A percentile compares a stretch with the other conserved stretches of the same genome.
These are phyloP conservation scores for Kluyveromyces wickerhamii DNA, from an alignment of 805 yeast genomes.

Conservation along the genomic window DNA sequence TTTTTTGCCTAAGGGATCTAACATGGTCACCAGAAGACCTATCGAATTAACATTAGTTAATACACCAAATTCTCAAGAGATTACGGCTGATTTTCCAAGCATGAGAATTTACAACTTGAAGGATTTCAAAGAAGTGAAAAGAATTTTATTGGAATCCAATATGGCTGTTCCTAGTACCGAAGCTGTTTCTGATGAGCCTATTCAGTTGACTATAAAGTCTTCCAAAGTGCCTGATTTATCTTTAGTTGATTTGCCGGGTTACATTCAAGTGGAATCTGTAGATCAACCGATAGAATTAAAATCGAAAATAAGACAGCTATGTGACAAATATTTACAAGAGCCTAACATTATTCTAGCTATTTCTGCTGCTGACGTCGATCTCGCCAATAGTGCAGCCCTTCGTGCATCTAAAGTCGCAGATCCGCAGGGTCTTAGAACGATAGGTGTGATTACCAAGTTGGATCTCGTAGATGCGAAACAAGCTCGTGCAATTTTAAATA, in stretches of 20 bases:
- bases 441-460: conserved; percentile 91
- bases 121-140: conserved; percentile 84
- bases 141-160: conserved; percentile 77
- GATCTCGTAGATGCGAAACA: conserved; percentile 76
- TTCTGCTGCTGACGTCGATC: conserved; percentile 95
- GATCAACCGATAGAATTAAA: conserved; percentile 89
- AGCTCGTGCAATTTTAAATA: conserved; percentile 62
- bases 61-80: conserved; percentile 72
- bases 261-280: conserved; percentile 92
- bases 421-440: conserved; percentile 90
- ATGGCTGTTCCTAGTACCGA: conserved; percentile 84
- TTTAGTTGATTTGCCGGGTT: conserved; percentile 93
- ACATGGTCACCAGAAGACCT: conserved; percentile 98
- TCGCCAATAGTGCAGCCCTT: conserved; percentile 92
- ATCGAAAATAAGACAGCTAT: conserved; percentile 65
- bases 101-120: conserved; percentile 73
- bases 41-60: conserved; percentile 89
- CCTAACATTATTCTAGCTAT: conserved; percentile 95
- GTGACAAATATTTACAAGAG: conserved; percentile 77
- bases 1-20: conserved; percentile 91
- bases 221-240: conserved; percentile 89
- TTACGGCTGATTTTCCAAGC: conserved; percentile 90
- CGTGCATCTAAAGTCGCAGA: conserved; percentile 85
- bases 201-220: conserved; percentile 83
- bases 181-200: conserved; percentile 89